These are phyloP conservation scores for Termitomyces sp. DNA, from an alignment of 768 basidiomycete genomes.

Conservation along the genomic window DNA sequence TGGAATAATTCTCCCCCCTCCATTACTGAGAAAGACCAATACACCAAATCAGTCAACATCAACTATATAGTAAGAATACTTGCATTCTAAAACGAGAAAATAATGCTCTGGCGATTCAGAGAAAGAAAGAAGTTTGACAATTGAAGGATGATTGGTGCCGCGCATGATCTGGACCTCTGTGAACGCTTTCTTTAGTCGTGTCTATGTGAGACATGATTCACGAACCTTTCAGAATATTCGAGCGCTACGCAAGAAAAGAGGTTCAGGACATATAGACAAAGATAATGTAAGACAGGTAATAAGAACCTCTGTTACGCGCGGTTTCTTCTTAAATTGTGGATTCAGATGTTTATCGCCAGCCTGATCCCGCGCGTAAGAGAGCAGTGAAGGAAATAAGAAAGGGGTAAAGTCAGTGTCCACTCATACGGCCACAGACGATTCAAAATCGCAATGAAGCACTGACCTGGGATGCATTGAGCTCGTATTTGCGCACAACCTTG, in stretches of 20 bases:
- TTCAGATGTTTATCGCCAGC: conserved; percentile 93
- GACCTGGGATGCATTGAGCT: conserved; percentile 89
- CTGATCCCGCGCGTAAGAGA: conserved; percentile 48
- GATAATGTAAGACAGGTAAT: conserved; percentile 18
- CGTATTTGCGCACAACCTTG: conserved; percentile 93
- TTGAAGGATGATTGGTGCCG: conserved; percentile 85
- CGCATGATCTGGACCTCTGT: conserved; percentile 99
- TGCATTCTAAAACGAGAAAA: conserved; percentile 90
- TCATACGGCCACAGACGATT: conserved; percentile 19
- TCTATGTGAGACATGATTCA: conserved; percentile 3
- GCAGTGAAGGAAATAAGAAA: conserved; percentile 23
- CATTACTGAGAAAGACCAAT: conserved; percentile 64
- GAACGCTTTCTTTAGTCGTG: conserved; percentile 9
- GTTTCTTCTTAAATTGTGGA: conserved; percentile 92
- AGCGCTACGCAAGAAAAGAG: conserved; percentile 58
- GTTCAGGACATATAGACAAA: conserved; percentile 29
- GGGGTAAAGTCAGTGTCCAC: conserved; percentile 22
- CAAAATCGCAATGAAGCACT: conserved; percentile 27
- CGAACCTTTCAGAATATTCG: conserved; percentile 93
- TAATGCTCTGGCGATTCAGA: conserved; percentile 92
- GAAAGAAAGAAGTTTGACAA: conserved; percentile 90
- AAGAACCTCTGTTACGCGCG: conserved; percentile 94
- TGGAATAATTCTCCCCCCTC: conserved; percentile 98
- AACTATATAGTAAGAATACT: conserved; percentile 27
- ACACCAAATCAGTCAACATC: conserved; percentile 5